Percentiles rank a stretch among this genome's conserved stretches.
Conservation (phyloP, 208 protist genomes). For the Trypanosoma cruzi region DNA sequence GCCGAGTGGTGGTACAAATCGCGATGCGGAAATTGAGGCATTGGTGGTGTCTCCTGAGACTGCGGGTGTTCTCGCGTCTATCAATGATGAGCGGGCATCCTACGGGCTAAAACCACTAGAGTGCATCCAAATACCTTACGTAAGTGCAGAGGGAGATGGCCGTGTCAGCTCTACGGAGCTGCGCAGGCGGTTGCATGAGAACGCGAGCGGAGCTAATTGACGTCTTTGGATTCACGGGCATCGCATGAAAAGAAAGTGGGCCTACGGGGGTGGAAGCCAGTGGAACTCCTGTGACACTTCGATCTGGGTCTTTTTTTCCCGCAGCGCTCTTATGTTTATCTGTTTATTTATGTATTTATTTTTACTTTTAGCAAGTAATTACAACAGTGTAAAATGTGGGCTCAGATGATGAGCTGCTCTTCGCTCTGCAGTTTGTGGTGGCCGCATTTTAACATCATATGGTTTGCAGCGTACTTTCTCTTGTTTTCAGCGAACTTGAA, state of each 20-base stretch:
- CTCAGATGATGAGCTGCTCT: slow-evolving; percentile 27
- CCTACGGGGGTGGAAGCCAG: too few species aligned
- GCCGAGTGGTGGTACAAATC: slow-evolving; percentile 68
- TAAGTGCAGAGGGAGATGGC: slow-evolving; percentile 38
- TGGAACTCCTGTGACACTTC: too few species aligned
- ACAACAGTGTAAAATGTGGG: background rate
- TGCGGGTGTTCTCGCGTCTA: slow-evolving; percentile 39
- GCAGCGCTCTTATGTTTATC: background rate
- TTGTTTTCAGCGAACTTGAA: slow-evolving; percentile 40
- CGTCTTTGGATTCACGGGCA: too few species aligned
- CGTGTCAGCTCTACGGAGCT: slow-evolving; percentile 75
- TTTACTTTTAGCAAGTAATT: background rate
- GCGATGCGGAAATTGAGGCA: slow-evolving; percentile 64
- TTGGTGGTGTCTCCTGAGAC: slow-evolving; percentile 86
- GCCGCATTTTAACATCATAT: slow-evolving; percentile 35
- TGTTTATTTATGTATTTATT: slow-evolving; percentile 1
- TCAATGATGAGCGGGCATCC: slow-evolving; percentile 66
- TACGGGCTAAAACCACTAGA: slow-evolving; percentile 53
- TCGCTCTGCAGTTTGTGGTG: slow-evolving; percentile 44
- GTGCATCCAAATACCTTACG: slow-evolving; percentile 63
- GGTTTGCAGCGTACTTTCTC: slow-evolving; percentile 41
- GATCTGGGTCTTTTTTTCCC: background rate
- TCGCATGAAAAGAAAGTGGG: background rate
- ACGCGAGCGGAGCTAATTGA: background rate
- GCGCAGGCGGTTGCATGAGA: slow-evolving; percentile 24